Evolutionary conservation across 208 protist genomes (phyloP), one percentile per base, ranked within the genome.

Genomic region (Trypanosoma scelopori): DNA sequence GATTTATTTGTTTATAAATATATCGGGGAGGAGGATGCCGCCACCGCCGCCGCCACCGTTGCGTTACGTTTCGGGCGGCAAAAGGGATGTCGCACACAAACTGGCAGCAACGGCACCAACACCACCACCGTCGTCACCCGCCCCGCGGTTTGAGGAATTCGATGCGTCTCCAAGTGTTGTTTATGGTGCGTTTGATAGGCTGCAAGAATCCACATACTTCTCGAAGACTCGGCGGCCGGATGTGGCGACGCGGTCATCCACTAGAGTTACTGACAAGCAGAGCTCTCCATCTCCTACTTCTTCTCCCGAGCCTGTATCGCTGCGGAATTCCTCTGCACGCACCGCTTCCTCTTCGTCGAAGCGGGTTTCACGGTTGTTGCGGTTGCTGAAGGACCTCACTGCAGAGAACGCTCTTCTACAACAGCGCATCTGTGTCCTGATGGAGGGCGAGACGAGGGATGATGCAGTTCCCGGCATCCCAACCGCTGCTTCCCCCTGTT

Each of bases 321-420:
- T 22, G 32, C 25, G 23, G 1, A 52, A 11, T 28, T 28, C 39
- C 3, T 27, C 53, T 18, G 1, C 51, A 15, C 52, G 41, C 0
- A 61, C 51, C 0, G 50, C 63, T 6, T 61, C 53, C 28, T 49
- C 37, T n/a, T 35, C 63, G 28, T 30, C 65, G 23, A 47, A 61
- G 39, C 55, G 28, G 23, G 15, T 74, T 18, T 37, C 51, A 18
- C 50, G 71, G 23, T 51, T 71, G 13, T 67, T 72, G 51, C 52
- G 51, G 46, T 55, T 57, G 9, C 59, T 79, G 55, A 74, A 77
- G 50, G 79, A 74, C 7, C 65, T 84, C 50, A 74, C 53, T 12
- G 66, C 72, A 13, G 79, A 84, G 50, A 84, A 84, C 56, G 53
- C 58, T 6, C 55, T 81, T 22, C 55, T 81, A 16, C 79, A 75